phyloP scores from a whole-genome alignment of 2,329 filamentous ascomycete species.

The Xylaria sp. region DNA sequence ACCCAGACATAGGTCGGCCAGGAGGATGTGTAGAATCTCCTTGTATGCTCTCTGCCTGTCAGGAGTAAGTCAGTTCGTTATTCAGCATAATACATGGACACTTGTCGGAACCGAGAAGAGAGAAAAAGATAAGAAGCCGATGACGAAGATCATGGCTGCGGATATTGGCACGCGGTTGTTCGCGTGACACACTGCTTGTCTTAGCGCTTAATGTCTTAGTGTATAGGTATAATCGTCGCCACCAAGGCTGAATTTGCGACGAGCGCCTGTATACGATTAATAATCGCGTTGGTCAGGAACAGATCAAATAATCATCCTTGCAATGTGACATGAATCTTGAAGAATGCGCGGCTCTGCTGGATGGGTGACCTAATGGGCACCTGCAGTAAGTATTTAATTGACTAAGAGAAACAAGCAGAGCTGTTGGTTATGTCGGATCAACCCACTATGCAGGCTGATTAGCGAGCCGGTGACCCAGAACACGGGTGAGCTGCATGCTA shows the following conservation, averaged over 20 bases:
- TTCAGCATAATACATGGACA: background rate
- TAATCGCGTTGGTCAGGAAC: background rate
- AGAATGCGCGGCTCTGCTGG: slow-evolving; percentile 1
- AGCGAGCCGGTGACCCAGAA: slow-evolving; percentile 7
- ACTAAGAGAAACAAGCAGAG: background rate
- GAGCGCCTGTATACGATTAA: background rate
- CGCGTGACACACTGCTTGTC: background rate
- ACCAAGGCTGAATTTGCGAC: slow-evolving; percentile 27
- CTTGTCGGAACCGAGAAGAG: background rate
- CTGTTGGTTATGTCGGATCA: background rate
- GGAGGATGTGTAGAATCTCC: slow-evolving; percentile 17
- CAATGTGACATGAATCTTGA: background rate
- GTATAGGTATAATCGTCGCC: slow-evolving; percentile 7
- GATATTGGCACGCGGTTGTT: slow-evolving; percentile 6
- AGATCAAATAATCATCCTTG: background rate
- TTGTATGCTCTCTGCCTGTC: background rate
- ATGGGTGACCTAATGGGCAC: background rate
- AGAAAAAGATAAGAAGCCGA: slow-evolving; percentile 4
- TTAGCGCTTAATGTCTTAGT: slow-evolving; percentile 2
- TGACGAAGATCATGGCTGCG: slow-evolving; percentile 1
- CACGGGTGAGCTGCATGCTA: slow-evolving; percentile 2
- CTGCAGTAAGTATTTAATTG: background rate
- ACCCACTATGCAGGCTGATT: background rate
- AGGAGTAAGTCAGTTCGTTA: background rate
- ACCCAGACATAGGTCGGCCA: background rate